Evolutionary conservation across 768 basidiomycete species (phyloP), one percentile per base, ranked within the genome.

Genomic region (Hygrocybe punicea): DNA sequence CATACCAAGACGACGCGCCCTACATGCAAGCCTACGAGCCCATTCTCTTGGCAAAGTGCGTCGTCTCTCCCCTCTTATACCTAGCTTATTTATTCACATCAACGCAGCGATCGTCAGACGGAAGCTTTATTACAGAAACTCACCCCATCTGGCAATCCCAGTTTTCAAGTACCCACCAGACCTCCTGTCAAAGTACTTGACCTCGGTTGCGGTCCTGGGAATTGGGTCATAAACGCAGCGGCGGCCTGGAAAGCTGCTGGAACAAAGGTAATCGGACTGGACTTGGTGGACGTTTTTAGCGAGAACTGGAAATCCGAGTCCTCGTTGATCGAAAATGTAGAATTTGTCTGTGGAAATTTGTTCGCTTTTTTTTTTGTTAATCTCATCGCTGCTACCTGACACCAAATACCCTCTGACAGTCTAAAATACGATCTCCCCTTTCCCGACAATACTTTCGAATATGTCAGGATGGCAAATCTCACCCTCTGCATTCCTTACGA

Each of bases 391-490:
- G 46, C 19, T 47, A 40, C 11, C 40, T 19, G 23, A 37, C 34
- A 42, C 34, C 36, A 53, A 13, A 58, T 24, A 33, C 17, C 33
- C 58, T 37, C 49, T 56, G 47, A 10, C 57, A 86, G 85, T 64
- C 67, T 86, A 34, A 78, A 78, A 60, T 75, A 80, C 59, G 65
- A 70, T 25, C 72, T 91, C 24, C 88, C 89, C 0, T 90, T 89
- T 58, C 73, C 77, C 0, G 78, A 81, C 62, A 73, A 80, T 48
- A 76, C 77, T 2, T 91, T 92, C 59, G 87, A 92, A 62, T 75
- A 84, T 52, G 83, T 93, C 42, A 79, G 89, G 35, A 83, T 92
- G 79, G 84, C 87, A 11, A 84, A 89, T 58, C 72, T 89, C 9
- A 72, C 77, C 10, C 74, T 87, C 13, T 81, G 80, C 62, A 76